Evolutionary conservation across 169 alveolate genomes (phyloP), one percentile per base, ranked within the genome.

Genomic region (Cryptosporidium sp.): DNA sequence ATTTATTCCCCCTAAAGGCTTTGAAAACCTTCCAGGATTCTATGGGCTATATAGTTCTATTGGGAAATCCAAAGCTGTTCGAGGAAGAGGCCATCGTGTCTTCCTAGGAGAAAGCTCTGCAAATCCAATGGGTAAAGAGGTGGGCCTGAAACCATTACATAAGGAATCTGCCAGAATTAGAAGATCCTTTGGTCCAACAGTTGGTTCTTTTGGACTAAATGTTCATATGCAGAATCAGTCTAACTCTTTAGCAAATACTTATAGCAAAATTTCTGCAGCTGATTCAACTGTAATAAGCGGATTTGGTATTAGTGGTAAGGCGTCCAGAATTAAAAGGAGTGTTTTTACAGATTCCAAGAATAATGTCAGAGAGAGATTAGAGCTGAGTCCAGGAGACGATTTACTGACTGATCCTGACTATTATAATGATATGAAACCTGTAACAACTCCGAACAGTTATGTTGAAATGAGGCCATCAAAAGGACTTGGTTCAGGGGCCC

Each of bases 101-200:
- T 80, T 80, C 39, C 10, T 80, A 4, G 68, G 68, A 42, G 86
- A 73, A 26, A 73, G 86, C 48, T 73, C 86, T 23, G 12, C 16
- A 29, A 65, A 65, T 1, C 89, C 89, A 26, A 42, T 62, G 21
- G 89, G 89, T 12, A 73, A 73, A n/a, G 89, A 80, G 18, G 3
- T 80, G 1, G 89, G 89, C 5, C 45, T 80, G 26, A 42, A 33
- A 37, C 68, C 89, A 45, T 3, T 80, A 16, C 62, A 80, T 18
- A 80, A 80, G 48, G 89, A 80, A 51, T 37, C 89, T 18, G 75
- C 73, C 16, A 37, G 80, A 65, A 21, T 42, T 8, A 80, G 89
- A 53, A 65, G 62, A 80, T 31, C 68, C 0, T 39, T 80, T 31
- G 89, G 89, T 1, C 62, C 23, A 4, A 65, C 48, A 3, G 48